Base-by-base conservation (phyloP, 805 yeast genomes). In the Myxozyma sirexii region DNA sequence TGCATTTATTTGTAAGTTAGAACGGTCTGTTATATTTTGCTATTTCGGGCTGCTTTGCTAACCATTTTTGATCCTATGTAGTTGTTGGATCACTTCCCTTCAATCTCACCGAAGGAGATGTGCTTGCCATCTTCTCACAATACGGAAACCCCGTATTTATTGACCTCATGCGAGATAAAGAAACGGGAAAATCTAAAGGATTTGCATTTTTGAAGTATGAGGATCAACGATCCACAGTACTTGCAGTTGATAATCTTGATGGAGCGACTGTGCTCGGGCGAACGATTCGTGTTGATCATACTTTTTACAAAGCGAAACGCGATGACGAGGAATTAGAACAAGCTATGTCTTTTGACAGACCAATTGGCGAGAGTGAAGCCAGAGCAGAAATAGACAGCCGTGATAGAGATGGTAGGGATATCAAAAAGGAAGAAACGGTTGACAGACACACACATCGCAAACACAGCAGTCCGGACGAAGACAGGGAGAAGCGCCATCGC, bases 211-310 rank as follows among this genome's bases (percentile, higher is more conserved):
- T 93, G 65, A 88, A 90, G 72, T 93, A 89, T 68, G 93, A 87
- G 66, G 90, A 88, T 67, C 89, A 85, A 72, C 76, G 87, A 51
- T 87, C 96, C 1, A 84, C 96, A 19, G 81, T 90, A 0, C 76
- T 93, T 27, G 97, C 97, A 0, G 85, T 93, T 2, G 98, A 93
- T 73, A 93, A 93, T 70, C 77, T 93, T 63, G 89, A 90, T 70
- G 96, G 97, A 0, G 71, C 78, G 0, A 74, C 69, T 27, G 62
- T 88, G 0, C 77, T 80, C 43, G 89, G 85, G 8, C 72, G 81
- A 35, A 54, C 62, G 8, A 65, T 86, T 1, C 76, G 82, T 57
- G 94, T 90, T 0, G 96, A 90, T 69, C 96, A 90, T 75, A 63
- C 69, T n/a, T 54, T 55, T 37, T 66, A 67, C 52, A 54, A 64